Percentiles rank a stretch among this genome's conserved stretches.
phyloP scores from a whole-genome alignment of 352 stramenopile genomes.

The Globisporangium barbulae region DNA sequence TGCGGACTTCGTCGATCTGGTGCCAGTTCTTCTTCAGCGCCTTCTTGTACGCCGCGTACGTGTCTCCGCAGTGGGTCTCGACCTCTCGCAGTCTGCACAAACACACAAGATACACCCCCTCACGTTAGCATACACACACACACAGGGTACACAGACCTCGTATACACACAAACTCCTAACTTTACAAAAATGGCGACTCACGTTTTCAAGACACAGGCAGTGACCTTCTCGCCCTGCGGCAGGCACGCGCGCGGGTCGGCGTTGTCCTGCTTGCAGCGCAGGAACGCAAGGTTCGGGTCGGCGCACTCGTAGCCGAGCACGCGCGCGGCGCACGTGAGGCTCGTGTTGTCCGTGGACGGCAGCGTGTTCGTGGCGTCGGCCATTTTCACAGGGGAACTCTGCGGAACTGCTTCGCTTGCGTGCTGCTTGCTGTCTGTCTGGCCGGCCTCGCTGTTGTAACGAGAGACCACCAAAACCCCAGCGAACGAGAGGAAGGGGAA shows the following conservation, averaged over 20 bases:
- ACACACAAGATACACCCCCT: neutral
- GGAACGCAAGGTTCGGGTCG: slow-evolving; percentile 79
- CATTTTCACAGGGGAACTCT: slow-evolving; percentile 19
- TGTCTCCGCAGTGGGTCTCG: slow-evolving; percentile 82
- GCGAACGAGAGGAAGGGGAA: slow-evolving; percentile 14
- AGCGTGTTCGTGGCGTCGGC: slow-evolving; percentile 56
- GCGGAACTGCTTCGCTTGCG: slow-evolving; percentile 14
- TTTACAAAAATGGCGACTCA: slow-evolving; percentile 31
- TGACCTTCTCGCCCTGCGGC: slow-evolving; percentile 85
- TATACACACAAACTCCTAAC: neutral
- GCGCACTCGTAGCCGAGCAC: slow-evolving; percentile 83
- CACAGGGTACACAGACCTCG: neutral
- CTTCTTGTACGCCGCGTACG: slow-evolving; percentile 85
- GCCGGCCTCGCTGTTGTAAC: neutral
- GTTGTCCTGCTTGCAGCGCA: slow-evolving; percentile 85
- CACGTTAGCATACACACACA: slow-evolving; percentile 1
- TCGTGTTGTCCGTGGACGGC: slow-evolving; percentile 85
- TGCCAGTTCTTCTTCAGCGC: slow-evolving; percentile 89
- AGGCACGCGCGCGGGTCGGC: slow-evolving; percentile 79
- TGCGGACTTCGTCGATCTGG: slow-evolving; percentile 79
- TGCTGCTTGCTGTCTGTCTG: slow-evolving; percentile 1
- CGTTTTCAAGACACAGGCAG: slow-evolving; percentile 82
- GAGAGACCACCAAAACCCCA: slow-evolving; percentile 18
- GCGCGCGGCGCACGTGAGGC: slow-evolving; percentile 79
- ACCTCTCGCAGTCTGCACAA: slow-evolving; percentile 60